Evolutionary conservation across 306 rosid genomes (phyloP), one percentile per base, ranked within the genome.

Genomic region (Carpinus fangiana): DNA sequence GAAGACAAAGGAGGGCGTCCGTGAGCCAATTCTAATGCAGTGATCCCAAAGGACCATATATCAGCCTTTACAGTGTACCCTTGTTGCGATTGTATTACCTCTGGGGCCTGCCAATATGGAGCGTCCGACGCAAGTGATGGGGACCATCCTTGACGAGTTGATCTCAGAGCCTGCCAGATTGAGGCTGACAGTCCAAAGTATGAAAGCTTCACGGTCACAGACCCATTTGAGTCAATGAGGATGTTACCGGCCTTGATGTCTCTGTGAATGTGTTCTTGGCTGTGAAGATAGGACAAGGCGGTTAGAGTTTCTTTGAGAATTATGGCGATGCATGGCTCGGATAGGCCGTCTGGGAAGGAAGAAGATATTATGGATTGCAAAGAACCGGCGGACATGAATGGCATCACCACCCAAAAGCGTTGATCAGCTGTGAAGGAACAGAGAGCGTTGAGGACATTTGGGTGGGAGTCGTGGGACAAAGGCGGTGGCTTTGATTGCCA

Each of bases 51-150:
- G 0, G 93, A 89, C 93, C 92, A 92, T 1, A 92, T 90, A 60
- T 92, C 92, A 0, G 90, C 93, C 68, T 67, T 80, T 31, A 31
- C 34, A 31, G 34, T 31, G 34, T 31, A 31, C 34, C 34, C 34
- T 31, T 31, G 34, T 47, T 87, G 89, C 0, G 92, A 90, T 65
- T 89, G 89, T 7, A 31, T 31, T 31, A 90, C 93, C 73, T 92
- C 96, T 4, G 93, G 91, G 3, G 93, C 93, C 92, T 87, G 89
- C 96, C 90, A 92, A 43, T 90, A 92, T 0, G 92, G 93, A 3
- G 92, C 86, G 14, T 90, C 92, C 0, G 26, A 23, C 26, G 87
- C 83, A 4, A 31, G 34, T 31, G 3, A 31, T 31, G 34, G 2
- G 34, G 34, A 31, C 34, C 34, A 31, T 31, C 34, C 34, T 31